These are phyloP conservation scores for Fistulinella prunicolor DNA, from an alignment of 768 basidiomycete genomes.

Conservation along the genomic window DNA sequence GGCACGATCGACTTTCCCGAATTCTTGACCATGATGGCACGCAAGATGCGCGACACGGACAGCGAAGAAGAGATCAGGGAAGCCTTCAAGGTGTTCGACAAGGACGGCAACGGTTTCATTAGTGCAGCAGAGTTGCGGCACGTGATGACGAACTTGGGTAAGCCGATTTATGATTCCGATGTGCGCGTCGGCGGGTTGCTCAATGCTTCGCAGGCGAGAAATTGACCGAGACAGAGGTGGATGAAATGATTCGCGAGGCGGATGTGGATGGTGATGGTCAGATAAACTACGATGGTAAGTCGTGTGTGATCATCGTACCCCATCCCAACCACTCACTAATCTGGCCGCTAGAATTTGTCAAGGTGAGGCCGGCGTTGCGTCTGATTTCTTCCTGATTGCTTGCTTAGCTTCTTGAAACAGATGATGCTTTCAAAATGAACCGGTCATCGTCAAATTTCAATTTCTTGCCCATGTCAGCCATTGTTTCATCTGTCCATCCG, in stretches of 20 bases:
- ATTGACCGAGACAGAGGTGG: constrained; percentile 80
- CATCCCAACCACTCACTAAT: constrained; percentile 1
- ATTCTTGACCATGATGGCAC: constrained; percentile 81
- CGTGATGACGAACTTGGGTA: constrained; percentile 90
- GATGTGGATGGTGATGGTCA: constrained; percentile 95
- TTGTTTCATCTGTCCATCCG: constrained; percentile 3
- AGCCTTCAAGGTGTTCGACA: constrained; percentile 97
- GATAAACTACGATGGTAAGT: constrained; percentile 79
- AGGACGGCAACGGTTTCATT: constrained; percentile 92
- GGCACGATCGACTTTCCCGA: constrained; percentile 85
- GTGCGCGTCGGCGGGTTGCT: not conserved
- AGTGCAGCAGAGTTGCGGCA: constrained; percentile 81
- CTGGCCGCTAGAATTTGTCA: constrained; percentile 63
- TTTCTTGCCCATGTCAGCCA: constrained; percentile 16
- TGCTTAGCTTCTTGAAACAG: constrained; percentile 33
- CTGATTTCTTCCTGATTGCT: not conserved
- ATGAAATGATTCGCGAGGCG: constrained; percentile 97
- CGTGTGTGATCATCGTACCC: not conserved
- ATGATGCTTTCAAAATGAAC: constrained; percentile 74
- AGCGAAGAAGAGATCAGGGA: constrained; percentile 93
- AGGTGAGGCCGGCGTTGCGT: constrained; percentile 38
- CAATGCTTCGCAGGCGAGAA: constrained; percentile 63
- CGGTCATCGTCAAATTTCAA: not conserved
- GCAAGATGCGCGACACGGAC: constrained; percentile 90
- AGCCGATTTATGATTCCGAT: constrained; percentile 15